phyloP scores from a whole-genome alignment of 441 rosid species.

The Adansonia madagascariensis region DNA sequence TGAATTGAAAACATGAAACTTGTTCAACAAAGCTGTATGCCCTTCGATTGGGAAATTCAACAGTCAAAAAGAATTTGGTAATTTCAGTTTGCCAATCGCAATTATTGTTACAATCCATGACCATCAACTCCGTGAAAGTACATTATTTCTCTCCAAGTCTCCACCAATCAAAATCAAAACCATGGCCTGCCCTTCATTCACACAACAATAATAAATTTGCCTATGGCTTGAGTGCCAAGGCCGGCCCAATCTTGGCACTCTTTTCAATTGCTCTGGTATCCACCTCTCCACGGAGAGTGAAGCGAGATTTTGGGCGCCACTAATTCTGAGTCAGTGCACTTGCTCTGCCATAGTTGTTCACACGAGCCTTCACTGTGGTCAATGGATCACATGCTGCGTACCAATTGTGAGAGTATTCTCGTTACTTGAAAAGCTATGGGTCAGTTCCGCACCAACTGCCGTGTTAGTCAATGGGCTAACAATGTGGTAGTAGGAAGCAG shows the following conservation, averaged over 20 bases:
- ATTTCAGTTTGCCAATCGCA: slow-evolving; percentile 34
- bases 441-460: slow-evolving; percentile 94
- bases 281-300: slow-evolving; percentile 91
- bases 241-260: slow-evolving; percentile 89
- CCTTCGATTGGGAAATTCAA: slow-evolving; percentile 18
- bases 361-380: slow-evolving; percentile 84
- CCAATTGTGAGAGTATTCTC: slow-evolving; percentile 82
- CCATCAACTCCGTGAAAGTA: slow-evolving; percentile 26
- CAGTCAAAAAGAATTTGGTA: slow-evolving; percentile 25
- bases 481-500: slow-evolving; percentile 82
- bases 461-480: slow-evolving; percentile 84
- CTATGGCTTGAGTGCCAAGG: slow-evolving; percentile 83
- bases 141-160: slow-evolving; percentile 41
- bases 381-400: slow-evolving; percentile 85
- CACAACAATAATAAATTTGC: slow-evolving; percentile 8
- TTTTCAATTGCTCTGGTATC: slow-evolving; percentile 89
- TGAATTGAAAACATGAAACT: slow-evolving; percentile 9
- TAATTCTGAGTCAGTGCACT: slow-evolving; percentile 92
- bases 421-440: slow-evolving; percentile 75
- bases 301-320: slow-evolving; percentile 86
- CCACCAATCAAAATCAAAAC: slow-evolving; percentile 21
- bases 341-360: slow-evolving; percentile 80
- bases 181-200: slow-evolving; percentile 8
- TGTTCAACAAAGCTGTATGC: slow-evolving; percentile 1
- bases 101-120: slow-evolving; percentile 40